These are phyloP conservation scores for Ophiorrhiza pumila DNA, from an alignment of 257 asterid genomes.

Conservation along the genomic window DNA sequence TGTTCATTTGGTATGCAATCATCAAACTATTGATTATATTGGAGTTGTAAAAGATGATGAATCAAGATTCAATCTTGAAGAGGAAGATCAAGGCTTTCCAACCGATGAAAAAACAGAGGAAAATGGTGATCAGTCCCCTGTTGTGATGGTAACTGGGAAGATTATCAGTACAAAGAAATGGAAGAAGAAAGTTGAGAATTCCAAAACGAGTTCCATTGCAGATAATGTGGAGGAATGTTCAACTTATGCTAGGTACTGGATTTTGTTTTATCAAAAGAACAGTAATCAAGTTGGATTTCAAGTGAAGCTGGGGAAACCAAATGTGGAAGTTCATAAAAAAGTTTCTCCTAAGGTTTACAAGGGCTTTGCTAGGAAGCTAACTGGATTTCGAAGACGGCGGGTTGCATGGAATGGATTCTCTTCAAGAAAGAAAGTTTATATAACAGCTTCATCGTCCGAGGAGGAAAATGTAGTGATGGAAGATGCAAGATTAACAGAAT, in stretches of 20 bases:
- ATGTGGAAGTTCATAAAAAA: slow-evolving; percentile 31
- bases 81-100: slow-evolving; percentile 26
- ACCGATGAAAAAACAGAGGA: background rate
- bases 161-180: slow-evolving; percentile 35
- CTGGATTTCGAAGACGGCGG: slow-evolving; percentile 41
- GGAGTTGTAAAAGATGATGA: slow-evolving; percentile 30
- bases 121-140: slow-evolving; percentile 30
- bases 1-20: slow-evolving; percentile 55
- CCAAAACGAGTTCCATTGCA: slow-evolving; percentile 12
- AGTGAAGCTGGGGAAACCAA: slow-evolving; percentile 64
- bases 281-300: slow-evolving; percentile 65
- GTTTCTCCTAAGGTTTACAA: slow-evolving; percentile 51
- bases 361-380: slow-evolving; percentile 39
- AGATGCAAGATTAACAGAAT: slow-evolving; percentile 31
- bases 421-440: slow-evolving; percentile 34
- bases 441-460: slow-evolving; percentile 45
- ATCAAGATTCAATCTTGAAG: slow-evolving; percentile 23
- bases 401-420: slow-evolving; percentile 42
- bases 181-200: slow-evolving; percentile 19
- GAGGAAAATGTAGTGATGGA: slow-evolving; percentile 52
- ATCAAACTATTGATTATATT: slow-evolving; percentile 69
- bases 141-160: slow-evolving; percentile 61
- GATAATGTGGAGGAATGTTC: slow-evolving; percentile 29
- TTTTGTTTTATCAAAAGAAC: slow-evolving; percentile 68
- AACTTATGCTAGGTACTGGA: slow-evolving; percentile 61